These are phyloP conservation scores for Trichoderma harzianum DNA, from an alignment of 2,329 filamentous ascomycete species.

Conservation along the genomic window DNA sequence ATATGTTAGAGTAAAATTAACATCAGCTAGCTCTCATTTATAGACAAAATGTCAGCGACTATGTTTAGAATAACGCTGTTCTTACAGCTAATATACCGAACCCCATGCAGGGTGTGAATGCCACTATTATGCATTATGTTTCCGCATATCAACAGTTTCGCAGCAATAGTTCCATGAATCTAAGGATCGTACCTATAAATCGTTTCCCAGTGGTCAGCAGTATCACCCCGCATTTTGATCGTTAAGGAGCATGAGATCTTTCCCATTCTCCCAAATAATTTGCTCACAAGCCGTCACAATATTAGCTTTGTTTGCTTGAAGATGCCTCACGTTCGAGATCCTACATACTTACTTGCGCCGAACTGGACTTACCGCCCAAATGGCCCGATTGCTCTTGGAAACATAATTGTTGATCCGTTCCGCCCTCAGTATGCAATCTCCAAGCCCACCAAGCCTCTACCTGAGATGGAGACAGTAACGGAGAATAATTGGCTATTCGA, in stretches of 20 bases:
- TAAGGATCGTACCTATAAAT: not conserved
- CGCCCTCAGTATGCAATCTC: not conserved
- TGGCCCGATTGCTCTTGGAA: not conserved
- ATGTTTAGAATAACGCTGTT: not conserved
- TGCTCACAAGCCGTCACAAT: not conserved
- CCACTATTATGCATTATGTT: not conserved
- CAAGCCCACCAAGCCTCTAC: not conserved
- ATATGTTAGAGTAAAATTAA: not conserved
- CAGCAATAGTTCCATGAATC: not conserved
- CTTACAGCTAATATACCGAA: not conserved
- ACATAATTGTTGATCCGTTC: not conserved
- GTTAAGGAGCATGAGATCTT: not conserved
- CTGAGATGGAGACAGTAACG: not conserved
- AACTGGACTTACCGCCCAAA: not conserved
- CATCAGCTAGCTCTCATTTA: not conserved
- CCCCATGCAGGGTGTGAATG: not conserved
- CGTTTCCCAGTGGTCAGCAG: not conserved
- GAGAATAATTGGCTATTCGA: not conserved
- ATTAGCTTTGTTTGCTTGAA: not conserved
- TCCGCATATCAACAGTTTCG: not conserved
- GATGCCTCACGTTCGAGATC: not conserved
- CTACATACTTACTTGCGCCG: not conserved
- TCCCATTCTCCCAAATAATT: not conserved
- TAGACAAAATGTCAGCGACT: not conserved
- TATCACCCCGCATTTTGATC: not conserved